phyloP scores from a whole-genome alignment of 108 stramenopile genomes.

The Skeletonema costatum region DNA sequence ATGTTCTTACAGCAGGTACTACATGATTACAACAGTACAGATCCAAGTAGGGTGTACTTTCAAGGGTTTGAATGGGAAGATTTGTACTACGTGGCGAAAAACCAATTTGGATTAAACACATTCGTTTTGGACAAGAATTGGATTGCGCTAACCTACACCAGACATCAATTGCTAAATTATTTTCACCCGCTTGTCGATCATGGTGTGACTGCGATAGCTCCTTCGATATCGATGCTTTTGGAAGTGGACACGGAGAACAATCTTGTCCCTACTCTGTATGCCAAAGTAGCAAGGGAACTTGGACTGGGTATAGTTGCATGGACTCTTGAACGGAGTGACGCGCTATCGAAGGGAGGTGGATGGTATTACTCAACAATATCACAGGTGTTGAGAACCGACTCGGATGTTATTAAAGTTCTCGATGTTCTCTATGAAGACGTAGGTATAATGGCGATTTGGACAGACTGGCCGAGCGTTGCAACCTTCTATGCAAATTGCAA shows the following conservation, averaged over 20 bases:
- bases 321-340: slow-evolving; percentile 9
- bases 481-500: slow-evolving; percentile 23
- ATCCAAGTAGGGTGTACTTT: not conserved
- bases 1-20: not conserved
- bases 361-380: slow-evolving; percentile 16
- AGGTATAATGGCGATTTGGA: slow-evolving; percentile 12
- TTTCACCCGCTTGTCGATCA: slow-evolving; percentile 12
- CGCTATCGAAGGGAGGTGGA: not conserved
- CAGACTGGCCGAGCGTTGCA: slow-evolving; percentile 8
- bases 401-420: slow-evolving; percentile 14
- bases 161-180: slow-evolving; percentile 3
- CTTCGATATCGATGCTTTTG: slow-evolving; percentile 13
- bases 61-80: slow-evolving; percentile 12
- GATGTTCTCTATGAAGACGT: slow-evolving; percentile 10
- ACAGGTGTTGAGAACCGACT: slow-evolving; percentile 6
- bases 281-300: slow-evolving; percentile 11
- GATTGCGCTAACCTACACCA: not conserved
- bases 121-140: slow-evolving; percentile 10
- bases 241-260: not conserved
- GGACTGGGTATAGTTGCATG: slow-evolving; percentile 15
- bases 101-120: not conserved
- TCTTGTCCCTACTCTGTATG: slow-evolving; percentile 6
- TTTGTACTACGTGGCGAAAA: slow-evolving; percentile 12
- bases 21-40: not conserved
- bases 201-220: slow-evolving; percentile 4